These are phyloP conservation scores for Haematococcus lacustris DNA, from an alignment of 139 green algal genomes.

Conservation along the genomic window DNA sequence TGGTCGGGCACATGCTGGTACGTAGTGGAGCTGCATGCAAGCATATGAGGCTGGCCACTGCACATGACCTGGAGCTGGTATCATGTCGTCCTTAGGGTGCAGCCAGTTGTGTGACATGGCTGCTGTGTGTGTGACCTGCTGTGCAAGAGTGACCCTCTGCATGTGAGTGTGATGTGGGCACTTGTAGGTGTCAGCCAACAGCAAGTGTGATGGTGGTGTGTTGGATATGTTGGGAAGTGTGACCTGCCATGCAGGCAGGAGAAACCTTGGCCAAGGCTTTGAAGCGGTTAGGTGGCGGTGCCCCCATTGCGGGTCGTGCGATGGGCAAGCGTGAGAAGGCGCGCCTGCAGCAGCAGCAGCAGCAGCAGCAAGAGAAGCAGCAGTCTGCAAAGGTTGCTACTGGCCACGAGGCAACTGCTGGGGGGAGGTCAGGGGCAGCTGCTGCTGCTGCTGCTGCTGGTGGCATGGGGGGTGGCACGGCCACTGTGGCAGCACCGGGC, in stretches of 20 bases:
- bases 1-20: constrained; percentile 6
- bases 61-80: too few relatives aligned
- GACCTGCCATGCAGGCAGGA: constrained; percentile 37
- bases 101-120: too few relatives aligned
- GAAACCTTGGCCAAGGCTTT: constrained; percentile 57
- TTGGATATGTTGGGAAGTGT: too few relatives aligned
- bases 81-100: too few relatives aligned
- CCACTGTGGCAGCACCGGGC: background rate
- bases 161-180: too few relatives aligned
- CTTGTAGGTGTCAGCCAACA: too few relatives aligned
- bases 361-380: constrained; percentile 18
- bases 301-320: background rate
- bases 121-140: too few relatives aligned
- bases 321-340: constrained; percentile 41
- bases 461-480: background rate
- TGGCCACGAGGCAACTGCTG: background rate
- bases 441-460: background rate
- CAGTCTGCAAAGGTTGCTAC: constrained; percentile 14
- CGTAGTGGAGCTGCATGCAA: too few relatives aligned
- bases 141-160: too few relatives aligned
- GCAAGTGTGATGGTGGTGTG: too few relatives aligned
- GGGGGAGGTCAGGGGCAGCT: background rate
- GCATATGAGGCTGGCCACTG: too few relatives aligned
- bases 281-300: constrained; percentile 47
- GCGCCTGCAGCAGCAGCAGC: constrained; percentile 21